Evolutionary conservation across 2,329 filamentous ascomycete genomes (phyloP).

Genomic region (Penicillium sp.): DNA sequence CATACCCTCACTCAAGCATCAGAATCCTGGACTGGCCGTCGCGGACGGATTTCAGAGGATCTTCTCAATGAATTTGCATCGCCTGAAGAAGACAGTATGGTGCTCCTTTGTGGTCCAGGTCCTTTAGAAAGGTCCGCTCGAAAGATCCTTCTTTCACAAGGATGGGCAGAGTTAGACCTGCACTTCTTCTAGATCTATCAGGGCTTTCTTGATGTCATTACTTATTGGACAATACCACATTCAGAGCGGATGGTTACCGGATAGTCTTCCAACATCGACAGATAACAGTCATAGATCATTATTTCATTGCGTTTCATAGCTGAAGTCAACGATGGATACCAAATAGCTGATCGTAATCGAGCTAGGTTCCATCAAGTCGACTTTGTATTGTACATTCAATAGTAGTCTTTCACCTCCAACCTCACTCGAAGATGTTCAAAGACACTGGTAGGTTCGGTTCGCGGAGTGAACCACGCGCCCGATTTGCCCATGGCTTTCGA

Average conservation of each 20-base stretch:
- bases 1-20: constrained; percentile 63
- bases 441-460: constrained; percentile 49
- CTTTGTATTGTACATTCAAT: constrained; percentile 32
- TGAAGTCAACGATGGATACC: background rate
- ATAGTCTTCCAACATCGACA: no score
- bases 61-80: constrained; percentile 55
- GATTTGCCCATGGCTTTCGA: constrained; percentile 29
- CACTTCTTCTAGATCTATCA: constrained; percentile 60
- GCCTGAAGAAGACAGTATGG: constrained; percentile 52
- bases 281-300: no score
- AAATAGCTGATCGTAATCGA: no score
- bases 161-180: constrained; percentile 67
- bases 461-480: constrained; percentile 25
- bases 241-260: no score
- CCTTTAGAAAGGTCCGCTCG: constrained; percentile 64
- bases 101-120: constrained; percentile 73
- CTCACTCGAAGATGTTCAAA: constrained; percentile 63
- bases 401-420: constrained; percentile 67
- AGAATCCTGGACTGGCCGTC: constrained; percentile 61
- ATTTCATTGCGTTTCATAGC: no score
- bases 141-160: constrained; percentile 53
- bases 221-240: no score
- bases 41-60: constrained; percentile 59
- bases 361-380: background rate
- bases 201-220: no score